phyloP scores from a whole-genome alignment of 176 grass and related monocot species.

The Oryza meyeriana region DNA sequence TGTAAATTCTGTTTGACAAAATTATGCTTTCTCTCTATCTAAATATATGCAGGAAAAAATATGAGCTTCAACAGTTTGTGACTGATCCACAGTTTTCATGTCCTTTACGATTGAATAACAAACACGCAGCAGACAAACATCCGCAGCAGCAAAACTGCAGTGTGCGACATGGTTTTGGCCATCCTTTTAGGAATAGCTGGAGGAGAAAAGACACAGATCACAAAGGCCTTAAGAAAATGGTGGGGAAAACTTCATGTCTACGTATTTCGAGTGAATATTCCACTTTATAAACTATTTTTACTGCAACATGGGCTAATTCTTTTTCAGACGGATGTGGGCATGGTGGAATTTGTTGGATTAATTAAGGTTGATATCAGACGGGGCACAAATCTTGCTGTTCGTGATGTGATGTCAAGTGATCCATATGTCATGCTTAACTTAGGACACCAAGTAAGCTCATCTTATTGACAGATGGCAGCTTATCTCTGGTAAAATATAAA shows the following conservation, averaged over 20 bases:
- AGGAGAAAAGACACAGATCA: conserved; percentile 70
- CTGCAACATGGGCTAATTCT: not conserved
- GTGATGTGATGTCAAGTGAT: conserved; percentile 94
- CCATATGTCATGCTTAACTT: conserved; percentile 90
- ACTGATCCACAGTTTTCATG: conserved; percentile 54
- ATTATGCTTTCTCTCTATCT: not conserved
- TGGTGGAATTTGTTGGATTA: conserved; percentile 97
- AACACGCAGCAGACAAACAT: conserved; percentile 49
- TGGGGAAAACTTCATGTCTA: conserved; percentile 3
- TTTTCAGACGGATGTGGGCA: conserved; percentile 75
- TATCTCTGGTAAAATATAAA: not conserved
- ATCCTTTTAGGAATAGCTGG: conserved; percentile 85
- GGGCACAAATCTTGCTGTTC: conserved; percentile 80
- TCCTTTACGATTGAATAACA: conserved; percentile 37
- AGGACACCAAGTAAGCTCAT: conserved; percentile 76
- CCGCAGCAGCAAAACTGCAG: conserved; percentile 47
- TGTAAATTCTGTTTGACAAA: not conserved
- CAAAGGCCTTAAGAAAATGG: conserved; percentile 79
- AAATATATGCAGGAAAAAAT: conserved; percentile 74
- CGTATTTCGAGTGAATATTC: not conserved
- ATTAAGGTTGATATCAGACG: conserved; percentile 82
- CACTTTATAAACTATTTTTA: not conserved
- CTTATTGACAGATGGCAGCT: not conserved
- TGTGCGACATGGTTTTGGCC: conserved; percentile 45
- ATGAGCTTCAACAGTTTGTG: conserved; percentile 80